phyloP scores from a whole-genome alignment of 2,329 filamentous ascomycete species.

The Ophiocordyceps sinensis region DNA sequence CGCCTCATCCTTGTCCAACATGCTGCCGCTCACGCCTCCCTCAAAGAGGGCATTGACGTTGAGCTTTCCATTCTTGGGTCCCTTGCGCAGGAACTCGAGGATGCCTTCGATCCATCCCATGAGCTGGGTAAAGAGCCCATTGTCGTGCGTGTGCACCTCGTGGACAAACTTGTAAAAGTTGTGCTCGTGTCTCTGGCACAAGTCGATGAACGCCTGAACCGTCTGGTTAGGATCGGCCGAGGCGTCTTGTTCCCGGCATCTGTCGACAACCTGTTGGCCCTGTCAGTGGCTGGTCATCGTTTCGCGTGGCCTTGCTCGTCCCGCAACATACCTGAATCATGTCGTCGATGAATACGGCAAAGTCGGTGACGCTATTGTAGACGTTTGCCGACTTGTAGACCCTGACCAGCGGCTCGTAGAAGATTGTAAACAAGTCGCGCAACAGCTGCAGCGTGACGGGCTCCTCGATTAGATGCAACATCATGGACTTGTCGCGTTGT shows the following conservation, averaged over 20 bases:
- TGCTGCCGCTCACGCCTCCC: slow-evolving; percentile 52
- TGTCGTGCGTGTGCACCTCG: slow-evolving; percentile 93
- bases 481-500: slow-evolving; percentile 92
- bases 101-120: slow-evolving; percentile 98
- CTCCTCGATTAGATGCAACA: slow-evolving; percentile 90
- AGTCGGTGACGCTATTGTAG: slow-evolving; percentile 94
- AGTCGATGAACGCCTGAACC: slow-evolving; percentile 92
- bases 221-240: slow-evolving; percentile 96
- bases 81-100: slow-evolving; percentile 78
- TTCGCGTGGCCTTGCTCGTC: not conserved
- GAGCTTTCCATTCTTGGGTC: slow-evolving; percentile 70
- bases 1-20: slow-evolving; percentile 57
- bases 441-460: slow-evolving; percentile 94
- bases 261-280: slow-evolving; percentile 42
- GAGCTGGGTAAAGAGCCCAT: slow-evolving; percentile 86
- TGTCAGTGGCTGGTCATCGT: not conserved
- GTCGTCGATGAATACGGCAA: slow-evolving; percentile 84
- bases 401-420: slow-evolving; percentile 91
- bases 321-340: slow-evolving; percentile 54
- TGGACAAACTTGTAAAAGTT: slow-evolving; percentile 99
- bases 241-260: slow-evolving; percentile 59
- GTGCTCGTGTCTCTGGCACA: slow-evolving; percentile 86
- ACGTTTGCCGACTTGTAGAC: slow-evolving; percentile 99
- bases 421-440: slow-evolving; percentile 93
- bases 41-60: slow-evolving; percentile 92